phyloP scores from a whole-genome alignment of 768 basidiomycete species.

The Amanita pallidorosea region DNA sequence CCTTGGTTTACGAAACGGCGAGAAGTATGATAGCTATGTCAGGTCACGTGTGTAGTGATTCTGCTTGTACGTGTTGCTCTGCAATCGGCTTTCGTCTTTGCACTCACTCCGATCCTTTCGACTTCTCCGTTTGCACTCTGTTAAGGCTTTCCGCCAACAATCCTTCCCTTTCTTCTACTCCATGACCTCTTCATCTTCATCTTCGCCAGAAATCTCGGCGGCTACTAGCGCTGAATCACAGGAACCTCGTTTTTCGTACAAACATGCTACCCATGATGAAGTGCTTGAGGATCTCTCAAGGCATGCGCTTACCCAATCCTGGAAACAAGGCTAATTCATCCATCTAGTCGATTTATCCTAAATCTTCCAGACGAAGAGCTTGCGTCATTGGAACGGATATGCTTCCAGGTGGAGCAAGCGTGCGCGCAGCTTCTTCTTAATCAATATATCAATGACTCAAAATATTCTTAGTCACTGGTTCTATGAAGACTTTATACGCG shows the following conservation, averaged over 20 bases:
- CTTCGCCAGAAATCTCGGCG: conserved; percentile 62
- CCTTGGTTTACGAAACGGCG: not conserved
- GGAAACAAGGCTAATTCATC: conserved; percentile 8
- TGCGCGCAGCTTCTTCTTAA: conserved; percentile 30
- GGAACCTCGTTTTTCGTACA: conserved; percentile 41
- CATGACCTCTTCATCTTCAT: conserved; percentile 73
- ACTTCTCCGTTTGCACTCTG: not conserved
- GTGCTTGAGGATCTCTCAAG: conserved; percentile 88
- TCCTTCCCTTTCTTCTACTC: conserved; percentile 20
- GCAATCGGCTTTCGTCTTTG: conserved; percentile 12
- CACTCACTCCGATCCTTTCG: conserved; percentile 8
- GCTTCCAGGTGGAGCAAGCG: conserved; percentile 99
- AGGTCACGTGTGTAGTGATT: conserved; percentile 4
- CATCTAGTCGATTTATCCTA: conserved; percentile 79
- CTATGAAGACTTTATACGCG: conserved; percentile 97
- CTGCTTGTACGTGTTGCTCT: conserved; percentile 12
- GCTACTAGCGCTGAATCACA: conserved; percentile 26
- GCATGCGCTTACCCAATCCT: conserved; percentile 25
- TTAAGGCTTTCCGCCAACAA: conserved; percentile 13
- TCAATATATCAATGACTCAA: conserved; percentile 6
- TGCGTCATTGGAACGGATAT: conserved; percentile 82
- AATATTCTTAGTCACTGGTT: conserved; percentile 81
- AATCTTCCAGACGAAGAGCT: conserved; percentile 94
- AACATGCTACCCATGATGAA: conserved; percentile 71
- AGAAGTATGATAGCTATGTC: not conserved